Base-by-base conservation (phyloP, 1,284 basidiomycete genomes). In the Schizophyllum amplum region DNA sequence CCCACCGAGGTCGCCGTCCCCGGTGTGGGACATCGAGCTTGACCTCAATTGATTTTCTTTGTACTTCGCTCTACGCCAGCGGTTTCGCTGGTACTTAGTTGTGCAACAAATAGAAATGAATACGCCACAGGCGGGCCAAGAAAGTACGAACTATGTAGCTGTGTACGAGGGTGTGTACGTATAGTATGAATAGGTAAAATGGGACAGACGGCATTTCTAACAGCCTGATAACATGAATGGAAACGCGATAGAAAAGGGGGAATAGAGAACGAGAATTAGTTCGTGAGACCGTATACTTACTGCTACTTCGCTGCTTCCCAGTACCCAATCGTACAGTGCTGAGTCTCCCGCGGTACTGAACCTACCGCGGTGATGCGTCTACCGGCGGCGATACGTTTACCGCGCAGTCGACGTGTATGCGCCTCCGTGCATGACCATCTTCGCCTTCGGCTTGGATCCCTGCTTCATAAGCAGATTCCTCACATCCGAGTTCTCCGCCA, bases 41-140 rank as follows among this genome's bases (percentile, higher is more conserved):
- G 61, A 62, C 53, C 53, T 62, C n/a, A 60, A 58, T 51, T 59
- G 57, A 62, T 26, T 42, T 9, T 42, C 17, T 17, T 9, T 9
- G 33, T 42, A 33, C 27, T 33, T 33, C 5, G 13, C n/a, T n/a
- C n/a, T 33, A 13, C 13, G 27, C 6, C 27, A 5, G 13, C 13
- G 27, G 6, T 6, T 13, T 33, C 27, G 27, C 27, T 13, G 13
- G 27, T 33, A 33, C 5, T 5, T 33, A 33, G 27, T 6, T 6
- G 27, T 5, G 27, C 13, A 5, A 33, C 13, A 13, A 5, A 33
- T 33, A 13, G 27, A 33, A 5, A 5, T 33, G 11, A 9, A 9
- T 42, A 9, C 33, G 33, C 13, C n/a, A n/a, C n/a, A n/a, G n/a
- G n/a, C n/a, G n/a, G 33, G 33, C 33, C 33, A 42, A 42, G 33